Evolutionary conservation across 108 stramenopile genomes (phyloP), one percentile per base, ranked within the genome.

Genomic region (Nitzschia palea): DNA sequence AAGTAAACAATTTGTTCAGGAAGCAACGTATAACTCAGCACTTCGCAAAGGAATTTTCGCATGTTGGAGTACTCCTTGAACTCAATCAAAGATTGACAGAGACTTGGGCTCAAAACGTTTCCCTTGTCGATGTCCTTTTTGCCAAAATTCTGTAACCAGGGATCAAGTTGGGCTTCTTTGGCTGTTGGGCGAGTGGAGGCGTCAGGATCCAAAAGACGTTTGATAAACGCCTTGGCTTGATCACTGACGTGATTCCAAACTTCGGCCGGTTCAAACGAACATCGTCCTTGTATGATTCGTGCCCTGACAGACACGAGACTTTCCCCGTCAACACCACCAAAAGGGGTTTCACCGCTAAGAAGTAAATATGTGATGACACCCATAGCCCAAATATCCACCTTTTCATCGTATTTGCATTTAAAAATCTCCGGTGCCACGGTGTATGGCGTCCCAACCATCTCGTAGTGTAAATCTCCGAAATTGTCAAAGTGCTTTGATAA

Each of bases 401-500:
- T 80, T 63, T 91, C 86, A 50, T 93, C 83, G 73, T 96, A 96
- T 44, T 69, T 63, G 12, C 87, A 86, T 18, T 60, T 64, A 55
- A 96, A 87, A n/a, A 95, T 85, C 79, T 96, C 96, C 1, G 96
- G 96, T 20, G 92, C 89, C 5, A 90, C 84, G 0, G 93, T 89
- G 74, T 96, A 93, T 2, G 90, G 87, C 8, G 95, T 94, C 25
- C 95, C 95, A 5, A 96, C 93, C 0, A 74, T 77, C 42, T 90
- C 87, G 44, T 87, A 72, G 30, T 86, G 85, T 6, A 84, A 68
- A 35, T 86, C 78, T 33, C 89, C 88, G 42, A 78, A 64, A 53
- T 77, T 25, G 5, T 29, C 72, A 65, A 92, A 93, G 73, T 91
- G 90, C 76, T 94, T 93, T 14, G 75, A 75, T 48, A 96, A 71